Evolutionary conservation across 1,284 basidiomycete genomes (phyloP).

Genomic region (Leccinum solheimii): DNA sequence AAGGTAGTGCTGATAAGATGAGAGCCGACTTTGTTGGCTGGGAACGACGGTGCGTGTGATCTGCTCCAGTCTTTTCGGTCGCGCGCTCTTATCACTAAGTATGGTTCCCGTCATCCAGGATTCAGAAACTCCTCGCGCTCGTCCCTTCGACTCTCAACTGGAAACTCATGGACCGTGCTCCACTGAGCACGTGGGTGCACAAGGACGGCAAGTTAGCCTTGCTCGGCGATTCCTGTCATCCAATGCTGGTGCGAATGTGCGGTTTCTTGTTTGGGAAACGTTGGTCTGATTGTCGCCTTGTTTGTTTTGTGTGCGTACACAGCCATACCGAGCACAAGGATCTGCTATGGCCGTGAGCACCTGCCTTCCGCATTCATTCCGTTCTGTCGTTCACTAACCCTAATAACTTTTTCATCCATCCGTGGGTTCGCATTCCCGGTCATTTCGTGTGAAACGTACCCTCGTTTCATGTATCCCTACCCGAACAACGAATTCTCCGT

Average conservation of each 20-base stretch:
- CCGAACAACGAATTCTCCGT: neutral
- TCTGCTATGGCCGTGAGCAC: conserved; percentile 60
- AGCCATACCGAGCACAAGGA: conserved; percentile 71
- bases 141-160: conserved; percentile 51
- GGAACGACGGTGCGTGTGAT: conserved; percentile 44
- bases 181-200: conserved; percentile 52
- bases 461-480: neutral
- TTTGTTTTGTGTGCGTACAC: neutral
- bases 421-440: neutral
- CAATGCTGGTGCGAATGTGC: conserved; percentile 56
- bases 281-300: neutral
- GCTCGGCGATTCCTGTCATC: conserved; percentile 60
- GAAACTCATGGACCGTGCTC: conserved; percentile 50
- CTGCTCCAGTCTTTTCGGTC: neutral
- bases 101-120: conserved; percentile 32
- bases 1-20: conserved; percentile 45
- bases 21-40: conserved; percentile 46
- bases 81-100: conserved; percentile 1
- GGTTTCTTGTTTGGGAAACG: neutral
- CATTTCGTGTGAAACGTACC: neutral
- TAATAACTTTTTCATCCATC: neutral
- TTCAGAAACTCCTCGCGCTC: conserved; percentile 49
- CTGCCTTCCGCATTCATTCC: conserved; percentile 1
- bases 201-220: conserved; percentile 47
- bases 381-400: neutral